Evolutionary conservation across 306 rosid species (phyloP).

Genomic region (Gastrolobium bilobum): DNA sequence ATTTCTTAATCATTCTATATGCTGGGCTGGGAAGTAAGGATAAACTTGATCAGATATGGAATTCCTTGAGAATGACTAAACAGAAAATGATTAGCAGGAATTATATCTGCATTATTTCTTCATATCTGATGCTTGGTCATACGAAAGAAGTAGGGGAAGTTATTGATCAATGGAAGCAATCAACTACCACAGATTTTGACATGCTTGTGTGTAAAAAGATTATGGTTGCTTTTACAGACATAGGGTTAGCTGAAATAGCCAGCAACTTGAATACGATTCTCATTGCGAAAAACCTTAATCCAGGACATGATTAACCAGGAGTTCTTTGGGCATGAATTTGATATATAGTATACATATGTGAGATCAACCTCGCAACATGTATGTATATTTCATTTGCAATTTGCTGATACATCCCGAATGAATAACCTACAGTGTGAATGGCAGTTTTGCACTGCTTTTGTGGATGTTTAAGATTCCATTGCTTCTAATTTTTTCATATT

Average conservation of each 20-base stretch:
- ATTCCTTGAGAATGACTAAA: slow-evolving; percentile 77
- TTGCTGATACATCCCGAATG: slow-evolving; percentile 11
- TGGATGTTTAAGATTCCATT: slow-evolving; percentile 23
- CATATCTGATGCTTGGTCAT: slow-evolving; percentile 82
- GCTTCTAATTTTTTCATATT: slow-evolving; percentile 4
- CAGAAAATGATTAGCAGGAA: slow-evolving; percentile 90
- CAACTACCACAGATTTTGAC: slow-evolving; percentile 69
- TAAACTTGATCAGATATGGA: slow-evolving; percentile 87
- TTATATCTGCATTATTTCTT: slow-evolving; percentile 74
- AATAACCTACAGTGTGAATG: slow-evolving; percentile 36
- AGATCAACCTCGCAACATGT: slow-evolving; percentile 42
- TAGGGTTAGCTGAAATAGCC: slow-evolving; percentile 65
- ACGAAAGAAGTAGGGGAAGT: slow-evolving; percentile 74
- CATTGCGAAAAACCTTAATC: slow-evolving; percentile 66
- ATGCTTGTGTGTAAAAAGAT: slow-evolving; percentile 64
- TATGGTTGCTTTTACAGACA: slow-evolving; percentile 68
- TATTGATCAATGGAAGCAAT: slow-evolving; percentile 88
- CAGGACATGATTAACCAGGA: slow-evolving; percentile 37
- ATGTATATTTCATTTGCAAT: slow-evolving; percentile 34
- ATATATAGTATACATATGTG: slow-evolving; percentile 32
- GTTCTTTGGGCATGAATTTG: slow-evolving; percentile 16
- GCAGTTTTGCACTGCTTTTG: slow-evolving; percentile 24
- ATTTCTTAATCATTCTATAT: slow-evolving; percentile 87
- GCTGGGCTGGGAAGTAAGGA: slow-evolving; percentile 80
- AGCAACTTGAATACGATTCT: slow-evolving; percentile 63